Conservation (phyloP, 2,329 filamentous ascomycete species). For the Arthroderma uncinatum region DNA sequence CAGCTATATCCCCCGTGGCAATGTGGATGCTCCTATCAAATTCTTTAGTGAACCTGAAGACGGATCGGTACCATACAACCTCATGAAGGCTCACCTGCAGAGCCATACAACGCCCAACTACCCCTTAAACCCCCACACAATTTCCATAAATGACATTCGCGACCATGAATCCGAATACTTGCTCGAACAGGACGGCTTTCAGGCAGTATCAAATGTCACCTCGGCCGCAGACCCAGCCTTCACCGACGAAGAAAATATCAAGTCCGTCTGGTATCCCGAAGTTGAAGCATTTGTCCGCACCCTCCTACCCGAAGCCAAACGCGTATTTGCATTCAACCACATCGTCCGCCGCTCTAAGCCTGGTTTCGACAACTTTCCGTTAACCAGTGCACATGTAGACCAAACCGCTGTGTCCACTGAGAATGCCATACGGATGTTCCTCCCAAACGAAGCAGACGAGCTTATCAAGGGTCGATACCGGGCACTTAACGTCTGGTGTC, state of each 20-base stretch:
- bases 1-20: constrained; percentile 44
- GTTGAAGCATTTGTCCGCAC: constrained; percentile 60
- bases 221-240: constrained; percentile 49
- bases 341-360: constrained; percentile 62
- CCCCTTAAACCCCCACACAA: constrained; percentile 37
- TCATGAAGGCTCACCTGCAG: constrained; percentile 52
- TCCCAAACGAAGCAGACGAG: constrained; percentile 51
- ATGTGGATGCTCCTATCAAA: constrained; percentile 51
- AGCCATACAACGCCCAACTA: constrained; percentile 58
- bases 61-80: constrained; percentile 51
- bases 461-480: constrained; percentile 60
- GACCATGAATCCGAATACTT: constrained; percentile 54
- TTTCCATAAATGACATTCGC: constrained; percentile 61
- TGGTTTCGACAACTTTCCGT: constrained; percentile 53
- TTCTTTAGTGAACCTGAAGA: constrained; percentile 55
- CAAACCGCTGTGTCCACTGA: constrained; percentile 57
- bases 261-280: constrained; percentile 70
- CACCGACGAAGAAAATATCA: constrained; percentile 56
- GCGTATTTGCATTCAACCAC: constrained; percentile 73
- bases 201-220: constrained; percentile 48
- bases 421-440: constrained; percentile 53
- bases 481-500: constrained; percentile 81
- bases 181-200: constrained; percentile 66
- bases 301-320: constrained; percentile 53
- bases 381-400: constrained; percentile 68